phyloP scores from a whole-genome alignment of 169 alveolate species.

The Fabrea salina region DNA sequence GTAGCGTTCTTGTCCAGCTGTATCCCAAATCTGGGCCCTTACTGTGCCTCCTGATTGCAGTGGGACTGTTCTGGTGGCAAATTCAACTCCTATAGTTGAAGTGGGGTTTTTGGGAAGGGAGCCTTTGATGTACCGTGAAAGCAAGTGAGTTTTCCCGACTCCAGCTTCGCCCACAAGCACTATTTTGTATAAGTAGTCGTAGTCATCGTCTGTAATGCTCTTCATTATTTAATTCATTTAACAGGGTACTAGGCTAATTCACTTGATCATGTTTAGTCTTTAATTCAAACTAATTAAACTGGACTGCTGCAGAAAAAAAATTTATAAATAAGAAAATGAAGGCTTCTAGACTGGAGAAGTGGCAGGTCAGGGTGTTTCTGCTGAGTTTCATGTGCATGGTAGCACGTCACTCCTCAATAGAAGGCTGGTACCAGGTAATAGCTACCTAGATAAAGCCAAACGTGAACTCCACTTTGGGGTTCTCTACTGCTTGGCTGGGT shows the following conservation, averaged over 20 bases:
- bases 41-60: slow-evolving; percentile 94
- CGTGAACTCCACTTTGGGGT: slow-evolving; percentile 7
- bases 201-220: slow-evolving; percentile 20
- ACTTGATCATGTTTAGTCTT: no score
- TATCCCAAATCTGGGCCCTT: slow-evolving; percentile 92
- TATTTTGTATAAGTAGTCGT: slow-evolving; percentile 53
- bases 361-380: background rate
- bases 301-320: no score
- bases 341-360: no score
- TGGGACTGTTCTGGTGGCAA: slow-evolving; percentile 60
- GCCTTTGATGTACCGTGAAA: slow-evolving; percentile 52
- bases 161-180: slow-evolving; percentile 66
- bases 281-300: no score
- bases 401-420: slow-evolving; percentile 15
- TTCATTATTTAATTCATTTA: no score
- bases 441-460: slow-evolving; percentile 19
- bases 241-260: no score
- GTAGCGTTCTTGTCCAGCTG: slow-evolving; percentile 95
- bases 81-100: slow-evolving; percentile 77
- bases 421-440: slow-evolving; percentile 17
- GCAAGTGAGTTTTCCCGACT: slow-evolving; percentile 68
- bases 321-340: no score
- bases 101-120: slow-evolving; percentile 43
- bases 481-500: slow-evolving; percentile 38
- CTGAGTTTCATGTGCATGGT: slow-evolving; percentile 22